phyloP scores from a whole-genome alignment of 2,329 filamentous ascomycete species.

The Aspergillus pseudoviridinutans region DNA sequence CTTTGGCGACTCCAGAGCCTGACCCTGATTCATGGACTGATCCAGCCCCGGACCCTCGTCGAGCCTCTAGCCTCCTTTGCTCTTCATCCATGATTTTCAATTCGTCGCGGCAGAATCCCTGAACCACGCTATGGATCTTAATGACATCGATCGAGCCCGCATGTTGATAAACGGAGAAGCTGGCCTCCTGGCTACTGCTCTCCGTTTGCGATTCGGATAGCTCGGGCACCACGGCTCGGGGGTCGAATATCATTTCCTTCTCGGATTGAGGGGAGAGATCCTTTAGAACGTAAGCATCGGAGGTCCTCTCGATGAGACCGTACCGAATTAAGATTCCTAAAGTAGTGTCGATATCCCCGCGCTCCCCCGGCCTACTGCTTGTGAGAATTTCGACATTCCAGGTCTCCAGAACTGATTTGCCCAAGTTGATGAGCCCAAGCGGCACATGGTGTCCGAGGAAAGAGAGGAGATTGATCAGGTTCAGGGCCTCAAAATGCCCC shows the following conservation, averaged over 20 bases:
- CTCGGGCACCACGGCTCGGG: slow-evolving; percentile 22
- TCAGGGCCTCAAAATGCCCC: slow-evolving; percentile 53
- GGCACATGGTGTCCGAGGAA: slow-evolving; percentile 65
- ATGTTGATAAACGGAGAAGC: slow-evolving; percentile 27
- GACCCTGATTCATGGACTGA: neutral
- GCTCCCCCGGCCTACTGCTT: slow-evolving; percentile 31
- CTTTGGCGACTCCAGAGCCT: slow-evolving; percentile 2
- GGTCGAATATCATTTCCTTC: slow-evolving; percentile 19
- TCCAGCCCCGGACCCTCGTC: neutral
- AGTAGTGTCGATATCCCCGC: slow-evolving; percentile 43
- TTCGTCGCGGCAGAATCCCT: slow-evolving; percentile 46
- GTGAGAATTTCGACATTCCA: slow-evolving; percentile 37
- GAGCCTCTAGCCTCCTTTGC: slow-evolving; percentile 6
- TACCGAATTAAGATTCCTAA: slow-evolving; percentile 44
- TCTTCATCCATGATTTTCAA: slow-evolving; percentile 37
- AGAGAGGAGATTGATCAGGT: slow-evolving; percentile 60
- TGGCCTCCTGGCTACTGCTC: slow-evolving; percentile 33
- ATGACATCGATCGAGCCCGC: slow-evolving; percentile 40
- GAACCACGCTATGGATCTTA: slow-evolving; percentile 47
- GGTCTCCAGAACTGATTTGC: slow-evolving; percentile 35
- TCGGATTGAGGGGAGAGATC: slow-evolving; percentile 17
- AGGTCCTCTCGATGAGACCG: slow-evolving; percentile 42
- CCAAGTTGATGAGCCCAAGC: slow-evolving; percentile 61
- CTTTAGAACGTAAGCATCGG: slow-evolving; percentile 28
- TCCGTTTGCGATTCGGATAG: slow-evolving; percentile 33